A percentile compares a stretch with the other conserved stretches of the same genome.
phyloP scores from a whole-genome alignment of 345 rosid genomes.

The Trapa bicornis region DNA sequence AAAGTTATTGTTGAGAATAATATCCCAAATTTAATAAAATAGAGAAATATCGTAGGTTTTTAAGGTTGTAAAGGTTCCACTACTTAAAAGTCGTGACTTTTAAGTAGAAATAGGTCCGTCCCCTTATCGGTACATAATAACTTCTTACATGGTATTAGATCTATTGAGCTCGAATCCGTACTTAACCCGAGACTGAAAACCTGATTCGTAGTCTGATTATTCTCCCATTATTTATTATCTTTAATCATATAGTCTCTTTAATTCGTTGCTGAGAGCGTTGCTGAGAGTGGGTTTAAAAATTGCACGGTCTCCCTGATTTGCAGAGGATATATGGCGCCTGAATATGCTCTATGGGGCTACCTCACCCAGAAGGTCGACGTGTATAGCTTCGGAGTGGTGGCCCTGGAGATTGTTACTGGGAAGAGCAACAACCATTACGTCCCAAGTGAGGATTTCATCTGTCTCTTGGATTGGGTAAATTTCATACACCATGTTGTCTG shows the following conservation, averaged over 20 bases:
- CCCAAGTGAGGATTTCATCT: slow-evolving; percentile 11
- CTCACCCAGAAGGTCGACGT: slow-evolving; percentile 29
- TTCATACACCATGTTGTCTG: neutral
- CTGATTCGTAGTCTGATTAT: too few relatives aligned
- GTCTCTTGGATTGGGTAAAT: slow-evolving; percentile 30
- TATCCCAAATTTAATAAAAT: too few relatives aligned
- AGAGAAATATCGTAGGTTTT: too few relatives aligned
- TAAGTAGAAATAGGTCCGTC: too few relatives aligned
- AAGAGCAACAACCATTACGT: slow-evolving; percentile 16
- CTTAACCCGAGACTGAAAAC: too few relatives aligned
- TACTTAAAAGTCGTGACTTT: too few relatives aligned
- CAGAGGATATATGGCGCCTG: slow-evolving; percentile 40
- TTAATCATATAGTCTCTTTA: too few relatives aligned
- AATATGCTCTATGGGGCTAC: slow-evolving; percentile 32
- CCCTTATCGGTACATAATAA: too few relatives aligned
- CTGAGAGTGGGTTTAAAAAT: neutral
- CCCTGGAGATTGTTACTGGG: slow-evolving; percentile 24
- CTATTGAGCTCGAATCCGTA: too few relatives aligned
- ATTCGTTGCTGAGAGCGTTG: neutral
- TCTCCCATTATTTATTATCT: too few relatives aligned
- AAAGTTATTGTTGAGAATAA: neutral
- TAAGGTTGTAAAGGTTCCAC: too few relatives aligned
- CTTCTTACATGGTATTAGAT: too few relatives aligned
- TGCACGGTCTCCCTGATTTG: neutral
- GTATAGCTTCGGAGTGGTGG: slow-evolving; percentile 30